Evolutionary conservation across 495 filamentous ascomycete genomes (phyloP).

Genomic region (Penicillium verhagenii): DNA sequence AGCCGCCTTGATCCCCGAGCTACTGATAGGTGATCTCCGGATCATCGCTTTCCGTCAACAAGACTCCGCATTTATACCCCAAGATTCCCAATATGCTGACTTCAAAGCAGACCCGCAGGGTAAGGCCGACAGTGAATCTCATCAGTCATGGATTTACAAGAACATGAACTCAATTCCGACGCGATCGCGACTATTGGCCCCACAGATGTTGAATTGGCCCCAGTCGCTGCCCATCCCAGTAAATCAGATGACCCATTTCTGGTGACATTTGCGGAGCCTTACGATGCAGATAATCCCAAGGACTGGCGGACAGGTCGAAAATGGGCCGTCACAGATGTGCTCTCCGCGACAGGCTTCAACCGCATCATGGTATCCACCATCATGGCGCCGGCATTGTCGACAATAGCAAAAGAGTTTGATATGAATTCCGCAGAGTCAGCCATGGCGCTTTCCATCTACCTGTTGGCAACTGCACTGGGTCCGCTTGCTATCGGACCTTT

Average conservation of each 20-base stretch:
- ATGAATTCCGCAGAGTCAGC: constrained; percentile 55
- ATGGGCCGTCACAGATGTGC: constrained; percentile 51
- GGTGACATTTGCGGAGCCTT: constrained; percentile 36
- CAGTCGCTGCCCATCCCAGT: not conserved
- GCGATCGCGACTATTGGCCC: not conserved
- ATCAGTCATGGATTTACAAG: not conserved
- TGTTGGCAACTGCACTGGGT: constrained; percentile 66
- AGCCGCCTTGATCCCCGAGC: not conserved
- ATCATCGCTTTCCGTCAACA: too few relatives aligned
- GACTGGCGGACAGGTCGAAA: constrained; percentile 46
- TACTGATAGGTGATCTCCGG: not conserved
- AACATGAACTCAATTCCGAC: not conserved
- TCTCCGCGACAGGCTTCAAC: constrained; percentile 49
- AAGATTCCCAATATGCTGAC: not conserved
- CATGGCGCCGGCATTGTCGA: constrained; percentile 61
- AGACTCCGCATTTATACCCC: not conserved
- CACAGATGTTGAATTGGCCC: constrained; percentile 7
- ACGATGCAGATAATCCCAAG: constrained; percentile 43
- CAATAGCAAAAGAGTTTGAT: constrained; percentile 55
- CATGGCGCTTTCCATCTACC: constrained; percentile 63
- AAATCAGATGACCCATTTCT: constrained; percentile 21
- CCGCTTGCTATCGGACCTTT: constrained; percentile 64
- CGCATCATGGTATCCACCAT: constrained; percentile 67
- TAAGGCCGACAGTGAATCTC: too few relatives aligned
- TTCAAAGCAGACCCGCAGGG: not conserved